Evolutionary conservation across 2,329 filamentous ascomycete genomes (phyloP).

Genomic region (Ophiostoma novo-ulmi): DNA sequence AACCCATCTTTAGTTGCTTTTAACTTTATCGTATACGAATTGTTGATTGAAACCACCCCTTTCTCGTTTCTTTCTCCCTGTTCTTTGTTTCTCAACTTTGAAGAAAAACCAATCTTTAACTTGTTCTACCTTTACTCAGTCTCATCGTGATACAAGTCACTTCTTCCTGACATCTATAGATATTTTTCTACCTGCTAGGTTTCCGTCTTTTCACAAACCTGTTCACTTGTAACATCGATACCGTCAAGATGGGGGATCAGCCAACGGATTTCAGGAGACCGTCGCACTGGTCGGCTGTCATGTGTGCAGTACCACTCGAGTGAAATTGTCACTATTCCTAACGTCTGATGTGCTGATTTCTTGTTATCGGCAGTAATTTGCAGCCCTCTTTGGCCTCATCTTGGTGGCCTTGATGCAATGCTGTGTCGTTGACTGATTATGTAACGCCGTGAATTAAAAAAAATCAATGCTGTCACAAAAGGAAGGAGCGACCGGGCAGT

Average conservation of each 20-base stretch:
- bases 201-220: background rate
- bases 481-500: constrained; percentile 5
- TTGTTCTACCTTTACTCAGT: background rate
- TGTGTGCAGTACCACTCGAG: background rate
- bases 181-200: background rate
- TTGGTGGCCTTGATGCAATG: background rate
- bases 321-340: background rate
- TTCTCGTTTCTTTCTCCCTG: too few species aligned
- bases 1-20: background rate
- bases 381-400: background rate
- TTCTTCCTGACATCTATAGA: background rate
- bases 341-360: background rate
- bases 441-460: background rate
- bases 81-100: background rate
- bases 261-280: background rate
- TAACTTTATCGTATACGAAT: background rate
- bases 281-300: constrained; percentile 5
- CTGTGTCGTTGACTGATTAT: background rate
- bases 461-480: background rate
- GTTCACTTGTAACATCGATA: background rate
- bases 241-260: background rate
- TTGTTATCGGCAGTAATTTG: background rate
- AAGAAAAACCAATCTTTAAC: background rate
- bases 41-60: too few species aligned
- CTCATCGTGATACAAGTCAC: background rate